Conservation (phyloP, 305 asterid genomes). For the Salvia sclarea region DNA sequence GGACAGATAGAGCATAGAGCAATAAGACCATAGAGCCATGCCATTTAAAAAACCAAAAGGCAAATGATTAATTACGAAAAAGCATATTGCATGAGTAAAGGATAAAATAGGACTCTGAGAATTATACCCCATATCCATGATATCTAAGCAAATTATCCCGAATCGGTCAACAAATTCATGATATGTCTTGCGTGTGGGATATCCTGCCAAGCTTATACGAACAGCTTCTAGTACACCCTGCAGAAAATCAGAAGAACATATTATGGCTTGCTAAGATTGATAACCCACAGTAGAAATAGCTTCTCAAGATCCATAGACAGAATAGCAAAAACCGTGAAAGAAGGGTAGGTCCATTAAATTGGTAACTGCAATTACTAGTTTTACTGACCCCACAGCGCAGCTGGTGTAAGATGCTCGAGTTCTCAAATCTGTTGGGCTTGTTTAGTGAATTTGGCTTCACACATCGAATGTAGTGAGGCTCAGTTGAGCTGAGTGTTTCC, state of each 20-base stretch:
- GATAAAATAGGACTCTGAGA: constrained; percentile 22
- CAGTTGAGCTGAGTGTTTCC: constrained; percentile 97
- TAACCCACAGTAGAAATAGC: constrained; percentile 13
- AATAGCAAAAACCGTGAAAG: neutral
- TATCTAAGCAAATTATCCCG: constrained; percentile 82
- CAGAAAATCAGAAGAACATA: constrained; percentile 32
- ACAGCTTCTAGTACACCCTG: constrained; percentile 99
- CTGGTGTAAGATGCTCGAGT: constrained; percentile 88
- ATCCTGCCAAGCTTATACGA: constrained; percentile 98
- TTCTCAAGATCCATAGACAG: constrained; percentile 27
- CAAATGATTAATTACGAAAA: neutral
- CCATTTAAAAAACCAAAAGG: constrained; percentile 16
- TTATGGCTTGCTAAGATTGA: constrained; percentile 15
- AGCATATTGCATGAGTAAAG: constrained; percentile 16
- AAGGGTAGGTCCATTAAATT: constrained; percentile 11
- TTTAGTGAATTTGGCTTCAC: constrained; percentile 97
- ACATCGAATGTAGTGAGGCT: constrained; percentile 95
- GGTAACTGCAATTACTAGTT: constrained; percentile 23
- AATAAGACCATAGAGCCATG: neutral
- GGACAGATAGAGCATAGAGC: constrained; percentile 25
- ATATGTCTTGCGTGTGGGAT: constrained; percentile 94
- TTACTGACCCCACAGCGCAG: constrained; percentile 99
- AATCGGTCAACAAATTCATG: constrained; percentile 93
- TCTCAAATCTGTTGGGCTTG: constrained; percentile 85
- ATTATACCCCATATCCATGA: constrained; percentile 74